These are phyloP conservation scores for Pleurotus eryngii DNA, from an alignment of 768 basidiomycete species.

Conservation along the genomic window DNA sequence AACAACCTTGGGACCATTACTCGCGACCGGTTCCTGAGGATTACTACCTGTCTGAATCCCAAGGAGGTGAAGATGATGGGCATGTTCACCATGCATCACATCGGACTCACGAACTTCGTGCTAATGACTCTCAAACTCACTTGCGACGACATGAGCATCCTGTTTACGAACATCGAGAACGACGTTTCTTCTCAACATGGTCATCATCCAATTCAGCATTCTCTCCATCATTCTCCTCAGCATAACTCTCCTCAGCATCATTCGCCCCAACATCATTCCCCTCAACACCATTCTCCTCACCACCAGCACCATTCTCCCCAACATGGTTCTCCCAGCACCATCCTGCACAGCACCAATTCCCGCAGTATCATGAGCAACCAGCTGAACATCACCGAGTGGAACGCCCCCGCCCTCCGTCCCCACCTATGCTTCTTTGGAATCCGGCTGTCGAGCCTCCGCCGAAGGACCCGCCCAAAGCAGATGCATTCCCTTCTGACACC, in stretches of 20 bases:
- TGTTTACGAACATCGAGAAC: conserved; percentile 4
- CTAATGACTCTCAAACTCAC: conserved; percentile 2
- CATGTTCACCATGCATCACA: conserved; percentile 2
- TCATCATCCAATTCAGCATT: neutral
- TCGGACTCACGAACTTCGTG: conserved; percentile 9
- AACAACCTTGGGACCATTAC: neutral
- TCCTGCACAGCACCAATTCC: conserved; percentile 9
- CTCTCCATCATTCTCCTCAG: neutral
- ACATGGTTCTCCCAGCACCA: neutral
- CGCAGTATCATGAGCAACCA: conserved; percentile 20
- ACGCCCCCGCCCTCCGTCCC: conserved; percentile 49
- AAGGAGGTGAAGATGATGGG: conserved; percentile 11
- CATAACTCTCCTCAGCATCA: neutral
- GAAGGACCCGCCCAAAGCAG: conserved; percentile 46
- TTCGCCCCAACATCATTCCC: neutral
- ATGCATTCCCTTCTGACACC: conserved; percentile 67
- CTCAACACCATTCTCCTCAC: neutral
- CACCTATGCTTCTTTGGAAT: conserved; percentile 75
- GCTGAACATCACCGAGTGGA: conserved; percentile 12
- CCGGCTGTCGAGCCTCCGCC: conserved; percentile 80
- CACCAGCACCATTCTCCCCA: neutral
- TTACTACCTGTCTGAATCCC: neutral
- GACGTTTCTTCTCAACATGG: neutral
- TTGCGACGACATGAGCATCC: conserved; percentile 5
- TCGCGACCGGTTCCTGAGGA: neutral